Evolutionary conservation across 2,329 filamentous ascomycete species (phyloP), one percentile per base, ranked within the genome.

Genomic region (Massarina eburnea): DNA sequence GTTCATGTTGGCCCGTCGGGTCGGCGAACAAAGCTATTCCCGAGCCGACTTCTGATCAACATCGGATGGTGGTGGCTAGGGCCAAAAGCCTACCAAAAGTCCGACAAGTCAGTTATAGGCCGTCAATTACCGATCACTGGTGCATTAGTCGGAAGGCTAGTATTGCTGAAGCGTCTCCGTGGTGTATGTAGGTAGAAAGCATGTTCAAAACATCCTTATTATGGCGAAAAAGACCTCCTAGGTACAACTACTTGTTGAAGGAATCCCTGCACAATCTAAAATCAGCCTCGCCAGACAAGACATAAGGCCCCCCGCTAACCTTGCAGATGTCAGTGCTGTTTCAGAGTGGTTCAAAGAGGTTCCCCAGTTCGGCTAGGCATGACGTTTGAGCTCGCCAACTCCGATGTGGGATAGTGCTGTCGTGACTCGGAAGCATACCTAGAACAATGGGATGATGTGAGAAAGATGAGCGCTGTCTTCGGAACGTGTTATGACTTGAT

Each of bases 291-390:
- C 57, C 51, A 45, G 41, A 30, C 27, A 30, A 26, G 5, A 53
- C 46, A 41, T 57, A 34, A 69, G 64, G 66, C 64, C 55, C 47
- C 64, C 66, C 58, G 62, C 61, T 64, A 65, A 51, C 51, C 50
- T 48, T 57, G 52, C 54, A 47, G 55, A 56, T 64, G 60, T 62
- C 62, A 62, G 45, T n/a, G n/a, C 45, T 30, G 27, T 51, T 43
- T 41, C 35, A 43, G 29, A 26, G 14, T 15, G 30, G 33, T 14
- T 30, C 43, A 27, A 45, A 27, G 27, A 39, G 39, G 43, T 47
- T 57, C 43, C 50, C 51, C 49, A 49, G 45, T 47, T 46, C 52
- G 35, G 17, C 39, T 37, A 53, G 54, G 54, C 52, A 45, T 54
- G 52, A 51, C 44, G 38, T 53, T 49, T 43, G 42, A 48, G 36